Evolutionary conservation across 192 early-diverging fungal genomes (phyloP).

Genomic region (Chytriomyces hyalinus): DNA sequence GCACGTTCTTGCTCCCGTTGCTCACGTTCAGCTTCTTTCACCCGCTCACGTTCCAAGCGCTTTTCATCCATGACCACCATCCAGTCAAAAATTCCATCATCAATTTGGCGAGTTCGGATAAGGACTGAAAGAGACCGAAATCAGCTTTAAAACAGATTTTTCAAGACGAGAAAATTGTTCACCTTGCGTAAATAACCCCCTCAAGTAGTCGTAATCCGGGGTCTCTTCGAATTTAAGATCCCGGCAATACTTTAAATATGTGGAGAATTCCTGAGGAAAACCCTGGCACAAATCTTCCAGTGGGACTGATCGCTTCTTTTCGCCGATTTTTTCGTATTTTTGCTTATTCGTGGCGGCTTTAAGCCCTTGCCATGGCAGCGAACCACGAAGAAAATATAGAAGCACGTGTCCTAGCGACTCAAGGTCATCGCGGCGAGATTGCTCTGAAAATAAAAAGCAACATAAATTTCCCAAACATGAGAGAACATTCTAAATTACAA

Average conservation of each 20-base stretch:
- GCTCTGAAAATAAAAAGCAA: slow-evolving; percentile 64
- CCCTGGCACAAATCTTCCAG: slow-evolving; percentile 91
- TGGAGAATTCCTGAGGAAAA: slow-evolving; percentile 91
- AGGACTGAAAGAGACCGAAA: slow-evolving; percentile 40
- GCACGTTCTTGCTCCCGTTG: slow-evolving; percentile 41
- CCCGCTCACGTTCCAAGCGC: slow-evolving; percentile 48
- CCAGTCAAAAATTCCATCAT: slow-evolving; percentile 97
- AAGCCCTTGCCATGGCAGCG: slow-evolving; percentile 96
- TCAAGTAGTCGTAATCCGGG: slow-evolving; percentile 94
- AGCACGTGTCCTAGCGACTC: slow-evolving; percentile 98
- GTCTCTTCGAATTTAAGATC: slow-evolving; percentile 93
- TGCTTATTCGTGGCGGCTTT: slow-evolving; percentile 98
- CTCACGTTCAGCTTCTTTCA: slow-evolving; percentile 49
- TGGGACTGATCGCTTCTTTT: slow-evolving; percentile 91
- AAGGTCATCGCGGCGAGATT: slow-evolving; percentile 96
- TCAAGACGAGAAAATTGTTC: slow-evolving; percentile 18
- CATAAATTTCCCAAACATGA: background rate
- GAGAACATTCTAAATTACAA: background rate
- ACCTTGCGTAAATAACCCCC: slow-evolving; percentile 84
- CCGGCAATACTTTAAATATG: slow-evolving; percentile 88
- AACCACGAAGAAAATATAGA: slow-evolving; percentile 96
- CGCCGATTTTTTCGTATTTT: slow-evolving; percentile 99
- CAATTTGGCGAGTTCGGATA: slow-evolving; percentile 64
- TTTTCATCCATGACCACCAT: slow-evolving; percentile 67
- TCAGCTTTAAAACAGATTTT: background rate